Evolutionary conservation across 1,284 basidiomycete species (phyloP), one percentile per base, ranked within the genome.

Genomic region (Anthracocystis panici-leucophaei): DNA sequence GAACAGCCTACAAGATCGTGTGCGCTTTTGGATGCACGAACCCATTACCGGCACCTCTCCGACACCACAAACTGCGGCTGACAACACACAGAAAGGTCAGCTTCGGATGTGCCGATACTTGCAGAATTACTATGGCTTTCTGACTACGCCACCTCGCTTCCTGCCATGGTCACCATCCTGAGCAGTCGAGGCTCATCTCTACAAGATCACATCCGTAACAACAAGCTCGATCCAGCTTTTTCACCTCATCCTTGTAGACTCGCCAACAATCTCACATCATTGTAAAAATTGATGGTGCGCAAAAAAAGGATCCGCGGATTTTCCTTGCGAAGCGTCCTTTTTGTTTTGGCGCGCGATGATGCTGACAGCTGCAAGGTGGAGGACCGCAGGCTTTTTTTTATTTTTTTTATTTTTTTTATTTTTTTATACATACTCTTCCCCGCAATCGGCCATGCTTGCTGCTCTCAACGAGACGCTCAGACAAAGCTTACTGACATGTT

Each of bases 71-170:
- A 16, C 35, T 14, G 35, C 12, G 14, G 46, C 5, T 12, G 41
- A 38, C 7, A 40, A n/a, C 1, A 23, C 33, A 6, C 20, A 40
- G n/a, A 21, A 45, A 35, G 55, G n/a, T 14, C 3, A 38, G 7
- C 23, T 53, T 29, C 49, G 55, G 45, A 21, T 64, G 14, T 59
- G 45, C 44, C 57, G 65, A 60, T 35, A 25, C 48, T 14, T 70
- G 31, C 72, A 70, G 21, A 75, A 66, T 44, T 75, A 70, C 38
- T 75, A 75, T 31, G 72, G 72, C 41, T 70, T 65, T 31, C 48
- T 65, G 11, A 23, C 33, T 2, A 50, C 33, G n/a, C 42, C 62
- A 38, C 58, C 65, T n/a, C 23, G 57, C 35, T 74, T 74, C 46
- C 16, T 68, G 35, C 55, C 65, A 1, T 74, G 71, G 71, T 57